These are phyloP conservation scores for Stagonosporopsis tanaceti DNA, from an alignment of 2,329 filamentous ascomycete species.

Conservation along the genomic window DNA sequence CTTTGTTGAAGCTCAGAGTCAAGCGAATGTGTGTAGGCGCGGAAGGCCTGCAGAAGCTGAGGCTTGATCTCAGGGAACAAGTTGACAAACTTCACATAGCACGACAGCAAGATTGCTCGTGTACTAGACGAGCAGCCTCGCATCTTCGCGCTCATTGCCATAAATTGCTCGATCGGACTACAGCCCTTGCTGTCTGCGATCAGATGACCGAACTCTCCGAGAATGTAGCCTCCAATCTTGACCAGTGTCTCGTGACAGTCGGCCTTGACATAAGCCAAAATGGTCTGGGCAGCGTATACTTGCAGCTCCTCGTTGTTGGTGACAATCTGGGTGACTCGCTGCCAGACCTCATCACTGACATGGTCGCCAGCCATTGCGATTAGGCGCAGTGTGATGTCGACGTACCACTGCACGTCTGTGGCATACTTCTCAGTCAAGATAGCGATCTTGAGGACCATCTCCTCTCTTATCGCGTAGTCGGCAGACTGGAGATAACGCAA, in stretches of 20 bases:
- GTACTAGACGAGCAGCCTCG: conserved; percentile 87
- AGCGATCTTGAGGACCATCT: conserved; percentile 99
- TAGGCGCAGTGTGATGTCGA: conserved; percentile 92
- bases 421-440: conserved; percentile 99
- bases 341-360: conserved; percentile 99
- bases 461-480: conserved; percentile 96
- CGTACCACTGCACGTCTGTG: conserved; percentile 98
- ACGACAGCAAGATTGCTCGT: conserved; percentile 91
- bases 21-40: conserved; percentile 89
- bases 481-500: conserved; percentile 94
- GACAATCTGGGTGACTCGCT: conserved; percentile 97
- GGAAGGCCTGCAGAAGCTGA: conserved; percentile 88
- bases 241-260: conserved; percentile 96
- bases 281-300: conserved; percentile 93
- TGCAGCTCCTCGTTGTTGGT: conserved; percentile 99
- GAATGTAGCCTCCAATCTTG: conserved; percentile 95
- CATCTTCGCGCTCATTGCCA: conserved; percentile 91
- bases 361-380: conserved; percentile 98
- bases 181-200: conserved; percentile 91
- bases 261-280: conserved; percentile 91
- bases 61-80: conserved; percentile 98
- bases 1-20: conserved; percentile 96
- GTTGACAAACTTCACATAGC: conserved; percentile 97
- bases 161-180: conserved; percentile 96
- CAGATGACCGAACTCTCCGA: conserved; percentile 96